phyloP scores from a whole-genome alignment of 2,329 filamentous ascomycete genomes.

The Colletotrichum sojae region DNA sequence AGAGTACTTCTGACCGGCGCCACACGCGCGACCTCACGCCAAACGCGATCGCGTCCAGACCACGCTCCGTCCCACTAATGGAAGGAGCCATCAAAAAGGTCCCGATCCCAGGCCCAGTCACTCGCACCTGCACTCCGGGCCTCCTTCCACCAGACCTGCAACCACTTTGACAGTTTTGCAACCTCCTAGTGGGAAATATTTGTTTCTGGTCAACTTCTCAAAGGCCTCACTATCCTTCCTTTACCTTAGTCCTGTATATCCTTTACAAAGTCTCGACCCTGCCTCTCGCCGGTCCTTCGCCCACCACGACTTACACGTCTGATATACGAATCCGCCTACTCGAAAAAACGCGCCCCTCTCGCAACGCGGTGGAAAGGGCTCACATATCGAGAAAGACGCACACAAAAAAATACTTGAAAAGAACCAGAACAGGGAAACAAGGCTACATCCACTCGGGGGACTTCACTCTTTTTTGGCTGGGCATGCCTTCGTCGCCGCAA shows the following conservation, averaged over 20 bases:
- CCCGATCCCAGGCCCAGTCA: slow-evolving; percentile 43
- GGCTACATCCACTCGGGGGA: not conserved
- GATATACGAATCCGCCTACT: slow-evolving; percentile 25
- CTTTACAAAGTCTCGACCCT: not conserved
- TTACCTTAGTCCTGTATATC: slow-evolving; percentile 22
- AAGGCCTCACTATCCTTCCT: slow-evolving; percentile 4
- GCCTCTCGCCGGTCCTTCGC: slow-evolving; percentile 7
- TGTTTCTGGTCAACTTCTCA: slow-evolving; percentile 7
- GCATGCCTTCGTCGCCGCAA: slow-evolving; percentile 37
- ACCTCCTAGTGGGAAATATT: slow-evolving; percentile 15
- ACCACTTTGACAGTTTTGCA: slow-evolving; percentile 33
- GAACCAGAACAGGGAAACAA: not conserved
- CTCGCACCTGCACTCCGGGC: slow-evolving; percentile 40
- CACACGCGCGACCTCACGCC: not conserved
- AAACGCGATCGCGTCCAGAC: slow-evolving; percentile 42
- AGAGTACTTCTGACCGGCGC: not conserved
- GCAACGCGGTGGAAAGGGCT: slow-evolving; percentile 30
- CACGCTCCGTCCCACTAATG: slow-evolving; percentile 38
- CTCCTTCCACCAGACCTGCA: slow-evolving; percentile 46
- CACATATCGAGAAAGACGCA: not conserved
- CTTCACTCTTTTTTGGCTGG: slow-evolving; percentile 27
- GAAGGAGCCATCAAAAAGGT: slow-evolving; percentile 47
- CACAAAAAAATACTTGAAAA: not conserved
- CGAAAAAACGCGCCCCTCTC: slow-evolving; percentile 31
- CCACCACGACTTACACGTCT: slow-evolving; percentile 40